Percentiles rank a stretch among this genome's conserved stretches.
These are phyloP conservation scores for Tricholoma saponaceum DNA, from an alignment of 768 basidiomycete genomes.

Conservation along the genomic window DNA sequence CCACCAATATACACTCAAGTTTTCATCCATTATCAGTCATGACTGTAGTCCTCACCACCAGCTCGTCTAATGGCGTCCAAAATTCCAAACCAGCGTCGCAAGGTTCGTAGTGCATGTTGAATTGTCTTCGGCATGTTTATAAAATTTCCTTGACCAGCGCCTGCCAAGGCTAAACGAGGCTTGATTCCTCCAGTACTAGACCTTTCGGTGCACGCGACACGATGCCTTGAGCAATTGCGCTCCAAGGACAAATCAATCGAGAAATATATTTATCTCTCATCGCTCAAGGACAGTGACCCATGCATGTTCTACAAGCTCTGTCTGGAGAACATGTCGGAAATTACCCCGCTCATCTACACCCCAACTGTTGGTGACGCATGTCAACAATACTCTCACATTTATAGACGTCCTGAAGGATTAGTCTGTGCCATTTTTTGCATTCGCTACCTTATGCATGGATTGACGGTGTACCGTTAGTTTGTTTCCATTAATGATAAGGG, in stretches of 20 bases:
- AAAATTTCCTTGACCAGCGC: slow-evolving; percentile 26
- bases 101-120: slow-evolving; percentile 36
- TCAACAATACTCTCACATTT: slow-evolving; percentile 76
- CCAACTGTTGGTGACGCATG: slow-evolving; percentile 93
- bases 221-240: slow-evolving; percentile 67
- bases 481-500: slow-evolving; percentile 84
- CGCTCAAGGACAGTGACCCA: slow-evolving; percentile 69
- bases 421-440: slow-evolving; percentile 30
- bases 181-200: slow-evolving; percentile 58
- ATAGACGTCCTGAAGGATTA: slow-evolving; percentile 69
- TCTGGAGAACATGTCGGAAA: slow-evolving; percentile 63
- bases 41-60: slow-evolving; percentile 67
- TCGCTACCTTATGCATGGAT: slow-evolving; percentile 11
- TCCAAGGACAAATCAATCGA: slow-evolving; percentile 73
- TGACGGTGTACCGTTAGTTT: slow-evolving; percentile 38
- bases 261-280: slow-evolving; percentile 81
- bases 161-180: slow-evolving; percentile 45
- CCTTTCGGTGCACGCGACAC: slow-evolving; percentile 45
- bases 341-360: slow-evolving; percentile 84
- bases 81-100: slow-evolving; percentile 60
- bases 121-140: background rate
- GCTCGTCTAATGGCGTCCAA: slow-evolving; percentile 67
- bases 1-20: background rate
- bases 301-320: slow-evolving; percentile 77
- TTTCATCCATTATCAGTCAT: slow-evolving; percentile 25